A percentile compares a stretch with the other conserved stretches of the same genome.
These are phyloP conservation scores for Voacanga thouarsii DNA, from an alignment of 257 asterid genomes.

Conservation along the genomic window DNA sequence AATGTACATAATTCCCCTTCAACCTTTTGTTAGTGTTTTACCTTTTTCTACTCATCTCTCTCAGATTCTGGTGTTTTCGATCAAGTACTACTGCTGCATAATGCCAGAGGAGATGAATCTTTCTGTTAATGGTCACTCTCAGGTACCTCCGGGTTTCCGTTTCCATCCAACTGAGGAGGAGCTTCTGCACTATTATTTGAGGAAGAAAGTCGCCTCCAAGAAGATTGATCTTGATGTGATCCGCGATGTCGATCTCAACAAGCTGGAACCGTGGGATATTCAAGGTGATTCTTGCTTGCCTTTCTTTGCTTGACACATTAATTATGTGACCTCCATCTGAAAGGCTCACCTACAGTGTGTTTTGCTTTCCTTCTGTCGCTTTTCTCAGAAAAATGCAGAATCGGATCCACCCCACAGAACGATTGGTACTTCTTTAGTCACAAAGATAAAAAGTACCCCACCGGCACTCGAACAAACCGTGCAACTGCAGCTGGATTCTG, in stretches of 20 bases:
- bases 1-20: slow-evolving; percentile 39
- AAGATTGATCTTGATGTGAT: slow-evolving; percentile 86
- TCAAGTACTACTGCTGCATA: background rate
- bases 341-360: background rate
- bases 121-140: slow-evolving; percentile 76
- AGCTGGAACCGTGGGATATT: slow-evolving; percentile 96
- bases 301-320: background rate
- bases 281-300: slow-evolving; percentile 43
- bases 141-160: slow-evolving; percentile 91
- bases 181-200: slow-evolving; percentile 78
- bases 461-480: slow-evolving; percentile 84
- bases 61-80: background rate
- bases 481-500: slow-evolving; percentile 92
- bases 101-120: slow-evolving; percentile 61
- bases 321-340: background rate
- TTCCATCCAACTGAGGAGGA: slow-evolving; percentile 95
- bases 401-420: slow-evolving; percentile 82
- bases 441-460: slow-evolving; percentile 86
- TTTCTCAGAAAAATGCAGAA: slow-evolving; percentile 64
- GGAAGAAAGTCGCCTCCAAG: slow-evolving; percentile 64
- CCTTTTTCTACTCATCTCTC: slow-evolving; percentile 8
- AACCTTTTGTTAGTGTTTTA: slow-evolving; percentile 25
- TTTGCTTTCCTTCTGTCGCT: background rate
- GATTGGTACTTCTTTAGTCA: slow-evolving; percentile 96
- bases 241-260: slow-evolving; percentile 86